phyloP scores from a whole-genome alignment of 176 grass and related monocot genomes.

The Olyra latifolia region DNA sequence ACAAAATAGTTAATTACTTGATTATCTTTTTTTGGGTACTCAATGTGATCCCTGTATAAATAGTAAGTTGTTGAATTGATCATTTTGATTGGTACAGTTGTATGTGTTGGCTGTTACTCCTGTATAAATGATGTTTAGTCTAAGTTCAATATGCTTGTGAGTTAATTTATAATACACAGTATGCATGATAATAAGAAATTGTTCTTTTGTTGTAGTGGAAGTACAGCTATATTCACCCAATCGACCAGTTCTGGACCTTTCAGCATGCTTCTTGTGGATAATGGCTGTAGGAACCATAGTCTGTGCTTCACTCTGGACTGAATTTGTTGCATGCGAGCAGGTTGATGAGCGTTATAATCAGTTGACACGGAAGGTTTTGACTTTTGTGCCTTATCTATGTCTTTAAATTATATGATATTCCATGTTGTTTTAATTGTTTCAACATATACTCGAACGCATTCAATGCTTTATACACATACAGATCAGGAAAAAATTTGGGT shows the following conservation, averaged over 20 bases:
- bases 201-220: constrained; percentile 66
- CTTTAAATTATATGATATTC: constrained; percentile 7
- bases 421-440: constrained; percentile 7
- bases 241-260: constrained; percentile 75
- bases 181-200: constrained; percentile 23
- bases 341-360: constrained; percentile 83
- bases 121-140: background rate
- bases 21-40: background rate
- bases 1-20: background rate
- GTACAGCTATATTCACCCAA: constrained; percentile 88
- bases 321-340: constrained; percentile 73
- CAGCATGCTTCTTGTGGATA: constrained; percentile 85
- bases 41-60: background rate
- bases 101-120: background rate
- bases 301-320: constrained; percentile 80
- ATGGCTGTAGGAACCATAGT: constrained; percentile 95
- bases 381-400: constrained; percentile 19
- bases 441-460: background rate
- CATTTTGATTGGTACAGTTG: background rate
- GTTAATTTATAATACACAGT: constrained; percentile 8
- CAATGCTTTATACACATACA: constrained; percentile 10
- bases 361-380: constrained; percentile 68
- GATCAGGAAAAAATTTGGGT: background rate
- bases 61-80: background rate
- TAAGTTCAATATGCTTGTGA: background rate